Evolutionary conservation across 2,329 filamentous ascomycete species (phyloP).

Genomic region (Leptographium lundbergii): DNA sequence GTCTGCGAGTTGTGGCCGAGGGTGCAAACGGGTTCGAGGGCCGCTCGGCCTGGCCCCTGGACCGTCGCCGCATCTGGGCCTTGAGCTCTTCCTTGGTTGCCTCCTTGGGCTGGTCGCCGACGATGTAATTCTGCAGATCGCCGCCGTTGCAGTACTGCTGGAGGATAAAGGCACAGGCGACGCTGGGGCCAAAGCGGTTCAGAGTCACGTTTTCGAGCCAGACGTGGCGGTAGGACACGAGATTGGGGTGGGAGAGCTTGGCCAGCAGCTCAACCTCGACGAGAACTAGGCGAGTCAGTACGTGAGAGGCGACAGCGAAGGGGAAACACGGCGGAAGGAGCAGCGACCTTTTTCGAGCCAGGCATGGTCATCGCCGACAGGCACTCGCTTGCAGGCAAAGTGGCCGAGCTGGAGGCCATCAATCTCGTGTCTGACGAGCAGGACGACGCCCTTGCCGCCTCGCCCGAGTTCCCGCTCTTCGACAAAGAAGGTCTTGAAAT

Average conservation of each 20-base stretch:
- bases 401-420: constrained; percentile 80
- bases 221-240: constrained; percentile 93
- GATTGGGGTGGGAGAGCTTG: constrained; percentile 81
- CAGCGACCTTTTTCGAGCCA: constrained; percentile 71
- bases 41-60: constrained; percentile 60
- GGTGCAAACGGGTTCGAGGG: constrained; percentile 19
- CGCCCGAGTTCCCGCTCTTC: constrained; percentile 77
- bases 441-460: constrained; percentile 87
- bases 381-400: constrained; percentile 94
- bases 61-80: constrained; percentile 70
- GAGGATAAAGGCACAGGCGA: constrained; percentile 91
- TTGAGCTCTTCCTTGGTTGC: constrained; percentile 77
- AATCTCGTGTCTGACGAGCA: constrained; percentile 85
- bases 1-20: constrained; percentile 21
- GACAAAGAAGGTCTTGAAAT: constrained; percentile 86
- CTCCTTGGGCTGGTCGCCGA: constrained; percentile 51
- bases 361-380: constrained; percentile 84
- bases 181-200: constrained; percentile 75
- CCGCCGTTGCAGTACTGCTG: constrained; percentile 96
- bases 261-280: constrained; percentile 89
- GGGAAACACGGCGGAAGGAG: not conserved
- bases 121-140: constrained; percentile 76
- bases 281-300: constrained; percentile 36
- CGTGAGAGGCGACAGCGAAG: not conserved
- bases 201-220: constrained; percentile 88